These are phyloP conservation scores for Aspergillus pseudoviridinutans DNA, from an alignment of 2,329 filamentous ascomycete species.

Conservation along the genomic window DNA sequence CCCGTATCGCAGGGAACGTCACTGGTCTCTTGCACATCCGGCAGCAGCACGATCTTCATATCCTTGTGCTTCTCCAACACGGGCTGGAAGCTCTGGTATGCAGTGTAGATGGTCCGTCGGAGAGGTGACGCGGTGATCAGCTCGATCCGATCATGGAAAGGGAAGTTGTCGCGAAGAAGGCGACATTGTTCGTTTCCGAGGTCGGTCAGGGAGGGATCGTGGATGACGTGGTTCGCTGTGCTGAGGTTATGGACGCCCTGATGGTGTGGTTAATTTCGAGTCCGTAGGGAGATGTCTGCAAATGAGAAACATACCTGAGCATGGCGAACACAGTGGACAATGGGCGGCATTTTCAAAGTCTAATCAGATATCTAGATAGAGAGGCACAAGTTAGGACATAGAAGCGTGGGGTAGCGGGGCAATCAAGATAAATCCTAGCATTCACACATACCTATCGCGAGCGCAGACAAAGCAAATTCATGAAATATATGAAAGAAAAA, in stretches of 20 bases:
- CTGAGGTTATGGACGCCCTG: conserved; percentile 78
- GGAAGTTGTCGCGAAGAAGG: conserved; percentile 59
- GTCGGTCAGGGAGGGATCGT: conserved; percentile 73
- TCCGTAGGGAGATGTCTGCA: background rate
- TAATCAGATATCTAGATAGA: background rate
- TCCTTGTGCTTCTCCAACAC: conserved; percentile 45
- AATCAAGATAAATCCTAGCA: background rate
- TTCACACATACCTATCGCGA: background rate
- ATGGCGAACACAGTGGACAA: conserved; percentile 44
- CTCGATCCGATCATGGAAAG: conserved; percentile 61
- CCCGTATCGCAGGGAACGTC: conserved; percentile 74
- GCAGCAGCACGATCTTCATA: conserved; percentile 61
- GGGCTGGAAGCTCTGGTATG: conserved; percentile 63
- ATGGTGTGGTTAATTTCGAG: background rate
- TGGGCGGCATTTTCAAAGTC: conserved; percentile 35
- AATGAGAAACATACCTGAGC: conserved; percentile 36
- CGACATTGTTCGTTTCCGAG: conserved; percentile 73
- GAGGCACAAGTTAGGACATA: background rate
- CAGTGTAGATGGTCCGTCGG: conserved; percentile 75
- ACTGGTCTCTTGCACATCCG: conserved; percentile 74
- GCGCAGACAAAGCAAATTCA: background rate
- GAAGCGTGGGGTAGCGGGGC: conserved; percentile 21
- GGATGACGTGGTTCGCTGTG: conserved; percentile 64
- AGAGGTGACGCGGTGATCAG: conserved; percentile 75
- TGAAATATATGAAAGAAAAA: background rate